phyloP scores from a whole-genome alignment of 78 protist species.

The Monosiga brevicollis region DNA sequence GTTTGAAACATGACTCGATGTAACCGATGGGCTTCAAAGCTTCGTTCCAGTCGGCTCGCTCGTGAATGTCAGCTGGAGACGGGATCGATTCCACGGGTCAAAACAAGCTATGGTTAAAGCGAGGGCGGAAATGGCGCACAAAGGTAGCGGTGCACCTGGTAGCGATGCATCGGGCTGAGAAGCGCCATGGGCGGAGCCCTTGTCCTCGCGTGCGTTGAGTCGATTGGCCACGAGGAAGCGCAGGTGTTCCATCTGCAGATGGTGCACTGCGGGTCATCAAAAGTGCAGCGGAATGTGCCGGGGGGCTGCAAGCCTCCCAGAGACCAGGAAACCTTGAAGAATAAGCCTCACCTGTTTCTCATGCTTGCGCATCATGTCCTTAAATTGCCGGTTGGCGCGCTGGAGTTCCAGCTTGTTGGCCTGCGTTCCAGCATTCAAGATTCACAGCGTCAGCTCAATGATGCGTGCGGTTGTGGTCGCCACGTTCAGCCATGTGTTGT shows the following conservation, averaged over 20 bases:
- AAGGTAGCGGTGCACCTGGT: neutral
- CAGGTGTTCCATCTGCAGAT: neutral
- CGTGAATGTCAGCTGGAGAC: neutral
- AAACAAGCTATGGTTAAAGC: neutral
- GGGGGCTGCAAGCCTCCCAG: neutral
- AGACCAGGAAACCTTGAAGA: neutral
- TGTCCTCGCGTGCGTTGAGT: neutral
- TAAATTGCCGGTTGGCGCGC: too few species aligned
- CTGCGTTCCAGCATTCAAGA: too few species aligned
- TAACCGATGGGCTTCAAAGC: slow-evolving; percentile 31
- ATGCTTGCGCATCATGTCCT: too few species aligned
- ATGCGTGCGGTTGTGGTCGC: neutral
- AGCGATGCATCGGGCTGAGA: neutral
- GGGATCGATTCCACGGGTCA: too few species aligned
- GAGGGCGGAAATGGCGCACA: neutral
- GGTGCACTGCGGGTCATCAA: neutral
- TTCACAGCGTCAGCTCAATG: too few species aligned
- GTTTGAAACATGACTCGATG: slow-evolving; percentile 9
- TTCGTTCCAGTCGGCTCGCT: neutral
- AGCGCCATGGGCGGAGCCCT: neutral
- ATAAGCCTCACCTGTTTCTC: neutral
- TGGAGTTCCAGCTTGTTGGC: too few species aligned
- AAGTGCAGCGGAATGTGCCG: neutral
- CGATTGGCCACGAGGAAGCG: neutral
- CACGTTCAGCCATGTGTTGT: neutral